Evolutionary conservation across 2,329 filamentous ascomycete genomes (phyloP).

Genomic region (Fusarium mundagurra): DNA sequence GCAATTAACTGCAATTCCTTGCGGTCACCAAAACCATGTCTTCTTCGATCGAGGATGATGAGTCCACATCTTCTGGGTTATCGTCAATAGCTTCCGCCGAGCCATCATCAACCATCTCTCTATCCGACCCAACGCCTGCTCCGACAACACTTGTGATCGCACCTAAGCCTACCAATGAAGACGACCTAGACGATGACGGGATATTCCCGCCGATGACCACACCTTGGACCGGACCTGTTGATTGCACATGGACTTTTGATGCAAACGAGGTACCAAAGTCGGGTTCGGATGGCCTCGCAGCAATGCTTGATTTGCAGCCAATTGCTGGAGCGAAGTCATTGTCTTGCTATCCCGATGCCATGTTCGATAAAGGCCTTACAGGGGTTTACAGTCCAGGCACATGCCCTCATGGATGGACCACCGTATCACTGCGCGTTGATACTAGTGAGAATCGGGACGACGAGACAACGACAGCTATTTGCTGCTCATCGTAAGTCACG

Average conservation of each 20-base stretch:
- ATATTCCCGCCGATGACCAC: conserved; percentile 52
- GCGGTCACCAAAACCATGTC: conserved; percentile 27
- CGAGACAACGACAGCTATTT: conserved; percentile 52
- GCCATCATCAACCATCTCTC: conserved; percentile 27
- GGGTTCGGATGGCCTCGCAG: conserved; percentile 44
- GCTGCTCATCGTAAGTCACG: conserved; percentile 54
- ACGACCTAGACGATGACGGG: conserved; percentile 31
- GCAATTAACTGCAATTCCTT: conserved; percentile 3
- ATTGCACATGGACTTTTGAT: conserved; percentile 54
- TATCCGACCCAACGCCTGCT: conserved; percentile 27
- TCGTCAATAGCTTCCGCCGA: conserved; percentile 21
- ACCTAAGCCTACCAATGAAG: conserved; percentile 32
- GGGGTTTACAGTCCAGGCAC: conserved; percentile 54
- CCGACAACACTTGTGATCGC: conserved; percentile 18
- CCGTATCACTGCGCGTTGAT: conserved; percentile 47
- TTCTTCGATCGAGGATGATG: conserved; percentile 27
- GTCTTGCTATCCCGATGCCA: conserved; percentile 54
- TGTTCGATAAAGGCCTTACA: conserved; percentile 50
- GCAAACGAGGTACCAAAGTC: conserved; percentile 39
- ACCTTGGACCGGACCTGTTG: conserved; percentile 49
- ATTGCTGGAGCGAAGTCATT: conserved; percentile 49
- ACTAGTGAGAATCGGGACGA: conserved; percentile 41
- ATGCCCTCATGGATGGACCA: conserved; percentile 54
- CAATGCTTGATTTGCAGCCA: conserved; percentile 52
- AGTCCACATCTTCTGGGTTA: conserved; percentile 15